Base-by-base conservation (phyloP, 1,284 basidiomycete genomes). In the Dichomitus squalens region DNA sequence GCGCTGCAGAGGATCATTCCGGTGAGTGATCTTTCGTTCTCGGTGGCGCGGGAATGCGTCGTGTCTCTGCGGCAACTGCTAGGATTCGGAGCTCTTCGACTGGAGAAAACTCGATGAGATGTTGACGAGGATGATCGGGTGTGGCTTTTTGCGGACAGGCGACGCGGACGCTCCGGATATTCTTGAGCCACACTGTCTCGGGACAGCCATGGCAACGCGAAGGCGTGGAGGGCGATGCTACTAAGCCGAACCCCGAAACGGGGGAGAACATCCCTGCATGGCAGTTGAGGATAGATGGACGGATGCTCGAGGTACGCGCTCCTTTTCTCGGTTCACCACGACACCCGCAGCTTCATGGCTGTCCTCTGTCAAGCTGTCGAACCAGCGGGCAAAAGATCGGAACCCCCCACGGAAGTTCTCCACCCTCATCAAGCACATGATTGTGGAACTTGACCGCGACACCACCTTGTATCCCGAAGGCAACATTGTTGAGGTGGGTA, bases 391-490 rank as follows among this genome's bases (percentile, higher is more conserved):
- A 39, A 79, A 87, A 61, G 92, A 94, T 74, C 88, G 86, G 64
- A 75, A 73, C 0, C 71, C 83, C 0, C 83, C 81, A 9, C 84
- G 87, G 29, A 96, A 95, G 70, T 95, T 98, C 73, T 93, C 93
- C 4, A 88, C 90, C 1, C 81, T 96, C 64, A 82, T 98, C 63
- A 93, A 93, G 70, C 82, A 87, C 27, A 86, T 95, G 78, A 80
- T 95, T 1, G 82, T 98, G 23, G 96, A 98, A 67, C 77, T 97
- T 44, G 92, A 95, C 67, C 84, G 95, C 29, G 93, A 98, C 70
- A 83, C 91, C 1, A 78, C 82, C 5, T 75, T 94, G 46, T 96
- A 93, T 69, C 86, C 92, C 0, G 94, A 96, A 60, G 86, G 80
- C 44, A 93, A 90, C 64, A 84, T 90, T 20, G 80, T 92, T 18